Conservation (phyloP, 148 eudicot genomes). For the Rhododendron vialii region DNA sequence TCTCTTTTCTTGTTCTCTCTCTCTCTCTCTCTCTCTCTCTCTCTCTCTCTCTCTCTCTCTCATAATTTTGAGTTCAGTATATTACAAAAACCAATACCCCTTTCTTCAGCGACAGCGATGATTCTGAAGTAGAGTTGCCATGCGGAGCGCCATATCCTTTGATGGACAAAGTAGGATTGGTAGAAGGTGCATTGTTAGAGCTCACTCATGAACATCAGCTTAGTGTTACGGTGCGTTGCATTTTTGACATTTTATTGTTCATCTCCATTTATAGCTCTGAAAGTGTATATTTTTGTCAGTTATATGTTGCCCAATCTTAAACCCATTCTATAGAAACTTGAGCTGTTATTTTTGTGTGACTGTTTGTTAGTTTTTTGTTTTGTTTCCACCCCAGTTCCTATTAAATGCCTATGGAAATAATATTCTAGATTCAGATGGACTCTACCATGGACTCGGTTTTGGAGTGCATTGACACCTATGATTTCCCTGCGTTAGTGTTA, state of each 20-base stretch:
- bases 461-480: not conserved
- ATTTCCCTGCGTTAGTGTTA: not conserved
- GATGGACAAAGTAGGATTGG: constrained; percentile 60
- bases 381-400: not conserved
- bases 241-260: not conserved
- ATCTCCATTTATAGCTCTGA: not conserved
- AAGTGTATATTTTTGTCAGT: not conserved
- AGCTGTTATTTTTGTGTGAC: not conserved
- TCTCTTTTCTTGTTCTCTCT: not conserved
- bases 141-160: constrained; percentile 30
- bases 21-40: not conserved
- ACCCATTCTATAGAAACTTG: not conserved
- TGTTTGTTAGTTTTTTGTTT: not conserved
- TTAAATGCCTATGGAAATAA: not conserved
- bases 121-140: constrained; percentile 43
- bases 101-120: constrained; percentile 45
- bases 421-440: not conserved
- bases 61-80: not conserved
- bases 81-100: not conserved
- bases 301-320: not conserved
- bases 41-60: not conserved
- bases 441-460: not conserved
- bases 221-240: constrained; percentile 46
- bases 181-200: constrained; percentile 66
- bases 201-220: constrained; percentile 59